Evolutionary conservation across 345 rosid species (phyloP).

Genomic region (Murraya koenigii): DNA sequence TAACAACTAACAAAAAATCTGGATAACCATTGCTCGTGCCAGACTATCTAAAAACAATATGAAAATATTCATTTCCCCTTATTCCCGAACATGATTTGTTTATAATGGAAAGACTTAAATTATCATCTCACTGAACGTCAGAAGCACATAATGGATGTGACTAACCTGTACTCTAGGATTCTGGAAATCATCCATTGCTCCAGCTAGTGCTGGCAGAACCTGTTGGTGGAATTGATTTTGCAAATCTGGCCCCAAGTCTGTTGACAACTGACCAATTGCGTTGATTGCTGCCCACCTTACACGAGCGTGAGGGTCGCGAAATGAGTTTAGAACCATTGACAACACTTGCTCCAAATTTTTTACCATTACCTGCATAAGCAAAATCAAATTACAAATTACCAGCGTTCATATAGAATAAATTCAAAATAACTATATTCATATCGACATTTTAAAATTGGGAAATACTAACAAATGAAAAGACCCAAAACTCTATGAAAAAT

Average conservation of each 20-base stretch:
- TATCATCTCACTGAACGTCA: background rate
- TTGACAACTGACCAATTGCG: conserved; percentile 96
- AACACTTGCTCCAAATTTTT: conserved; percentile 89
- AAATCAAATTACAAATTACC: conserved; percentile 7
- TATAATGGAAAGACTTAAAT: background rate
- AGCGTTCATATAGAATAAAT: background rate
- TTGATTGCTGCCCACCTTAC: conserved; percentile 99
- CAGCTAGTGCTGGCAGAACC: conserved; percentile 84
- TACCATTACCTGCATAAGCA: conserved; percentile 69
- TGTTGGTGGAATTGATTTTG: conserved; percentile 87
- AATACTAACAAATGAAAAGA: background rate
- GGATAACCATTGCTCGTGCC: background rate
- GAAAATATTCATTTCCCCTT: background rate
- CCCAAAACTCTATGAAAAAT: background rate
- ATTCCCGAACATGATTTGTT: background rate
- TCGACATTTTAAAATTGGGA: background rate
- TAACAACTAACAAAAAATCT: background rate
- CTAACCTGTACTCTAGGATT: conserved; percentile 98
- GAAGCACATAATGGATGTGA: background rate
- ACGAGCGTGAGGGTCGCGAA: conserved; percentile 88
- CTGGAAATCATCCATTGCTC: conserved; percentile 95
- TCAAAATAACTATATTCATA: background rate
- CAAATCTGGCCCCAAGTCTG: conserved; percentile 98
- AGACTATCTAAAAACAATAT: background rate
- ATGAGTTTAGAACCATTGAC: conserved; percentile 79